These are phyloP conservation scores for Ophiosphaerella herpotricha DNA, from an alignment of 2,329 filamentous ascomycete species.

Conservation along the genomic window DNA sequence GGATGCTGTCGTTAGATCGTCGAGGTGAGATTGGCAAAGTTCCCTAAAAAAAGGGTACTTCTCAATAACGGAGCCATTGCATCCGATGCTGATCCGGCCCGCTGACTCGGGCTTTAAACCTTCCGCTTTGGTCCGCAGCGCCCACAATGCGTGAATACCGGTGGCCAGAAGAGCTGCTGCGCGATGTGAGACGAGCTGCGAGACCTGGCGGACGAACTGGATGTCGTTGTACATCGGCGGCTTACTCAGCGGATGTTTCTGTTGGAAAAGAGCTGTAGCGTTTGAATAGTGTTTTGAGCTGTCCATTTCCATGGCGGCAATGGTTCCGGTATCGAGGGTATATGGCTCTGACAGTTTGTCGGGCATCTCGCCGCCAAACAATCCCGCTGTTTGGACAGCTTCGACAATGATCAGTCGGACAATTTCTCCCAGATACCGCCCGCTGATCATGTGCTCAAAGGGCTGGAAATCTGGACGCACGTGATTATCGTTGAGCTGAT, in stretches of 20 bases:
- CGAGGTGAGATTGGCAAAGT: constrained; percentile 66
- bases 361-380: constrained; percentile 63
- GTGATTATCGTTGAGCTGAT: constrained; percentile 62
- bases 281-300: constrained; percentile 44
- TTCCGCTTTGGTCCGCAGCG: constrained; percentile 57
- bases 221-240: constrained; percentile 56
- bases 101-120: constrained; percentile 42
- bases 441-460: constrained; percentile 67
- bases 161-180: constrained; percentile 67
- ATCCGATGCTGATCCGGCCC: constrained; percentile 62
- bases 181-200: constrained; percentile 60
- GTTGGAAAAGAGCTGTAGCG: constrained; percentile 54
- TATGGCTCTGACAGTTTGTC: constrained; percentile 61
- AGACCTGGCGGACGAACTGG: constrained; percentile 59
- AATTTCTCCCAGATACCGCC: constrained; percentile 67
- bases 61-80: constrained; percentile 79
- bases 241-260: constrained; percentile 55
- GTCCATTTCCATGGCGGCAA: constrained; percentile 62
- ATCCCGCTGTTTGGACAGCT: constrained; percentile 58
- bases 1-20: constrained; percentile 57
- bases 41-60: constrained; percentile 72
- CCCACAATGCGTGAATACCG: constrained; percentile 66
- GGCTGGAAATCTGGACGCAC: constrained; percentile 66
- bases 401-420: constrained; percentile 65
- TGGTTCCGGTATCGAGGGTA: constrained; percentile 62